These are phyloP conservation scores for Rhypophila decipiens DNA, from an alignment of 495 filamentous ascomycete genomes.

Conservation along the genomic window DNA sequence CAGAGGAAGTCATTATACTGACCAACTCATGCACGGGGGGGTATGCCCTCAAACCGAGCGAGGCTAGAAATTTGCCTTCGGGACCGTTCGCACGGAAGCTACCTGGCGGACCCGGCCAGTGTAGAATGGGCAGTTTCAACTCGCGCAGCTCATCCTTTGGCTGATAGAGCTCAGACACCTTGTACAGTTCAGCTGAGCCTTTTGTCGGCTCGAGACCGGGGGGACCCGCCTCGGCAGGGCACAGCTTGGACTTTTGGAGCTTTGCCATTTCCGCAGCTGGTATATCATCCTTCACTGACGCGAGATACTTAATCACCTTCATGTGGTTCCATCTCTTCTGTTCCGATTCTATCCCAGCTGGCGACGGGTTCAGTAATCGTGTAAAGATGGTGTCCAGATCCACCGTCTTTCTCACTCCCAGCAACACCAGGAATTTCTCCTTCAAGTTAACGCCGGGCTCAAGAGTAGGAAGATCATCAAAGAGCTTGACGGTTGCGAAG, in stretches of 20 bases:
- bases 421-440: conserved; percentile 74
- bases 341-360: conserved; percentile 31
- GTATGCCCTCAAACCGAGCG: conserved; percentile 62
- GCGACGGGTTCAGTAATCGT: conserved; percentile 57
- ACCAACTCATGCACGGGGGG: conserved; percentile 67
- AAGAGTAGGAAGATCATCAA: conserved; percentile 84
- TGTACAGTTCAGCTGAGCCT: conserved; percentile 53
- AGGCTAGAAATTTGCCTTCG: conserved; percentile 67
- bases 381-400: conserved; percentile 91
- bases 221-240: conserved; percentile 64
- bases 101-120: conserved; percentile 67
- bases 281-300: conserved; percentile 85
- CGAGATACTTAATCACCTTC: conserved; percentile 88
- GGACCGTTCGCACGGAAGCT: conserved; percentile 51
- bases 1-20: conserved; percentile 63
- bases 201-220: conserved; percentile 35
- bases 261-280: conserved; percentile 74
- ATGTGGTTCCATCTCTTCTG: conserved; percentile 78
- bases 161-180: conserved; percentile 78
- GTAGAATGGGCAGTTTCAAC: conserved; percentile 69
- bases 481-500: conserved; percentile 86
- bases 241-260: conserved; percentile 69
- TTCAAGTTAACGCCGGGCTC: conserved; percentile 69
- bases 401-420: conserved; percentile 83
- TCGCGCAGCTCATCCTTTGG: conserved; percentile 64